Evolutionary conservation across 164 flowering plant species (phyloP).

Genomic region (Annona cherimola): DNA sequence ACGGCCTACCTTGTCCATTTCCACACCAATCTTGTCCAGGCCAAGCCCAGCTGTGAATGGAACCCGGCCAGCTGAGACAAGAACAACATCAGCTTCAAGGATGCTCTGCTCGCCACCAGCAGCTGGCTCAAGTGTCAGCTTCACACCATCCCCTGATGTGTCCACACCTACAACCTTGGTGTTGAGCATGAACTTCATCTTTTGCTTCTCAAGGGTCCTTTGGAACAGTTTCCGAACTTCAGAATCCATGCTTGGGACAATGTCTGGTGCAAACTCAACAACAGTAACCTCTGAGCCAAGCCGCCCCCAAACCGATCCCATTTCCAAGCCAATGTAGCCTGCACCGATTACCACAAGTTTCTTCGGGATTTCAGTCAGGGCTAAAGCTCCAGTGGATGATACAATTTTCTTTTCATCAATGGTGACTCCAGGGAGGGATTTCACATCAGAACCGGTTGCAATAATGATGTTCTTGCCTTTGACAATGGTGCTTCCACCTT

Average conservation of each 20-base stretch:
- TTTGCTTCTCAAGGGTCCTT: constrained; percentile 74
- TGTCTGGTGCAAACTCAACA: constrained; percentile 74
- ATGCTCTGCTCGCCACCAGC: constrained; percentile 66
- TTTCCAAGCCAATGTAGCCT: constrained; percentile 89
- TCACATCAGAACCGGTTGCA: constrained; percentile 85
- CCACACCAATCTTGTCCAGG: constrained; percentile 44
- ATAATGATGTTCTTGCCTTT: constrained; percentile 69
- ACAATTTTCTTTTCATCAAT: constrained; percentile 78
- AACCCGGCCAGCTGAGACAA: constrained; percentile 71
- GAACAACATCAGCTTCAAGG: constrained; percentile 80
- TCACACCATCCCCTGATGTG: constrained; percentile 44
- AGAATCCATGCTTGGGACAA: constrained; percentile 73
- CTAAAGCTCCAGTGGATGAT: constrained; percentile 77
- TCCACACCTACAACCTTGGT: constrained; percentile 79
- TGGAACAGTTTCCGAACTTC: constrained; percentile 72
- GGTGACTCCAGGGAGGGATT: constrained; percentile 69
- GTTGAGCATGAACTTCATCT: constrained; percentile 72
- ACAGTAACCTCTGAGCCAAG: constrained; percentile 86
- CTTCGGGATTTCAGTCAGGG: constrained; percentile 62
- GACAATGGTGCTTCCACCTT: constrained; percentile 58
- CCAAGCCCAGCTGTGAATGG: constrained; percentile 74
- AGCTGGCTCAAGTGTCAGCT: constrained; percentile 66
- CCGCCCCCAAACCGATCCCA: constrained; percentile 88
- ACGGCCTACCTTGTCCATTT: constrained; percentile 24
- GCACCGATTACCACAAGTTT: constrained; percentile 78